Base-by-base conservation (phyloP, 768 basidiomycete genomes). In the Sporobolomyces phaffii region DNA sequence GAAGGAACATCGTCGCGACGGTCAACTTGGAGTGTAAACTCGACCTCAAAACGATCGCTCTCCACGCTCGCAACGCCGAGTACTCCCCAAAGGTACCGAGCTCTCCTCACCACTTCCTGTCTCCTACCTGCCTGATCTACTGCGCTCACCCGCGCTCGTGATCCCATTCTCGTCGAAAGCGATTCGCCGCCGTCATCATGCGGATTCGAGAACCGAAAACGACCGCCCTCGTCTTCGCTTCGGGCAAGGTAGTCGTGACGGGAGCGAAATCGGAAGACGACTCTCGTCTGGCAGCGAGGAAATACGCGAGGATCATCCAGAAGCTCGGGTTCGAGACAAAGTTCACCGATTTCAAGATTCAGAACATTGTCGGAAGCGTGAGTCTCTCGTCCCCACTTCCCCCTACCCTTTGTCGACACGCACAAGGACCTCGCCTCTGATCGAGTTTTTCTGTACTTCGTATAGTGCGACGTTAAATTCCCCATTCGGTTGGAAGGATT, bases 101-200 rank as follows among this genome's bases (percentile, higher is more conserved):
- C 29, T 65, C 34, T 50, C 24, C 14, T 41, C 34, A 17, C 43
- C 51, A 24, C 44, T 3, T 26, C 13, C 24, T 26, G 44, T 40
- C 48, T 33, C 18, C 56, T 20, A 79, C 80, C 82, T 80, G 81
- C 47, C 33, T 43, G n/a, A n/a, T n/a, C n/a, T n/a, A n/a, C n/a
- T n/a, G n/a, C n/a, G n/a, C n/a, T n/a, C n/a, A n/a, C n/a, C n/a
- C n/a, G n/a, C 83, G 82, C 84, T 83, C 84, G 84, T 81, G 15
- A 48, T 31, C 34, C 34, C 24, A 31, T 81, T 82, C 80, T 81
- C 81, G 80, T 81, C 82, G 5, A 76, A 81, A 99, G 96, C 96
- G 96, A 87, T 99, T 99, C 82, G 96, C 94, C 74, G 96, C 96
- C 67, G 96, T 98, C 73, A 98, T 99, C 81, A 99, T 99, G 96